Conservation (phyloP, 2,329 filamentous ascomycete species). For the Fusarium aywerte region DNA sequence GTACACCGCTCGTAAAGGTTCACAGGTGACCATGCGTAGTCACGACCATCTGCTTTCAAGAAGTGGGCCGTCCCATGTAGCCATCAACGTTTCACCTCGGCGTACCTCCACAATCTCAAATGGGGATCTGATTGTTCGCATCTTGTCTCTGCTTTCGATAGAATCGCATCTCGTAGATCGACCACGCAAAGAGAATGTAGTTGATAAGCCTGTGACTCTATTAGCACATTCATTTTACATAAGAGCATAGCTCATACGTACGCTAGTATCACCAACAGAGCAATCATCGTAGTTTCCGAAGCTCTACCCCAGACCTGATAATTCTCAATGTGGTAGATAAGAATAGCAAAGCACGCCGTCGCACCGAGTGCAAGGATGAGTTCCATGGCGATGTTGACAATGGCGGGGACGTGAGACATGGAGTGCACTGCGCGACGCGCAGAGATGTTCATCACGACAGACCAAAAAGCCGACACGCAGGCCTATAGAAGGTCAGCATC, state of each 20-base stretch:
- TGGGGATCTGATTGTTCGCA: slow-evolving; percentile 34
- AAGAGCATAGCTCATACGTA: neutral
- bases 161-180: slow-evolving; percentile 23
- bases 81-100: neutral
- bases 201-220: slow-evolving; percentile 26
- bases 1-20: too few species aligned
- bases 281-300: slow-evolving; percentile 38
- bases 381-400: slow-evolving; percentile 33
- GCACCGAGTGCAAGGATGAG: slow-evolving; percentile 40
- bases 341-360: slow-evolving; percentile 37
- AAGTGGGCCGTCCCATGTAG: too few species aligned
- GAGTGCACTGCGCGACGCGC: slow-evolving; percentile 30
- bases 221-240: neutral
- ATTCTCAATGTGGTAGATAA: slow-evolving; percentile 36
- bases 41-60: too few species aligned
- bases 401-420: slow-evolving; percentile 36
- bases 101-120: slow-evolving; percentile 7
- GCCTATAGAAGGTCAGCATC: slow-evolving; percentile 11
- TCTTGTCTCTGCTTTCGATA: slow-evolving; percentile 19
- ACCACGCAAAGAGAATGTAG: slow-evolving; percentile 37
- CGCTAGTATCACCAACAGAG: slow-evolving; percentile 42
- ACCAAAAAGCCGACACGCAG: slow-evolving; percentile 36
- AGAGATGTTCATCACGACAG: slow-evolving; percentile 39
- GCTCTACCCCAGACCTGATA: slow-evolving; percentile 30
- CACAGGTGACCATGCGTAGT: too few species aligned